These are phyloP conservation scores for Bromus sterilis DNA, from an alignment of 176 grass and related monocot genomes.

Conservation along the genomic window DNA sequence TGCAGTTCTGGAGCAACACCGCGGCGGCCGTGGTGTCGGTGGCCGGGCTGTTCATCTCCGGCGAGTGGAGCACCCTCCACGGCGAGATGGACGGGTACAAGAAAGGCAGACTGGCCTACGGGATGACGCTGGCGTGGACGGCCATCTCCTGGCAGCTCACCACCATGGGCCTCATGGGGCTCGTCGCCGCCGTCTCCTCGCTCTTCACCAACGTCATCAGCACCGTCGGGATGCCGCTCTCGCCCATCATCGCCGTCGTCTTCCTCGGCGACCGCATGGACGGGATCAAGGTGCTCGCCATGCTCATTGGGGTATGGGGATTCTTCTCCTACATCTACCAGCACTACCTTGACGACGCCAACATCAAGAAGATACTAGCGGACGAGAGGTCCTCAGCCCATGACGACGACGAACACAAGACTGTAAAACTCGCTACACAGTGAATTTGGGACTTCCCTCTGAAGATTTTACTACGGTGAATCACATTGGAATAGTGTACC, in stretches of 20 bases:
- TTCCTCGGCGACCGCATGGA: constrained; percentile 69
- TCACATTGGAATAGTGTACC: too few relatives aligned
- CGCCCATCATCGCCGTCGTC: constrained; percentile 59
- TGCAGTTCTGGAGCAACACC: constrained; percentile 51
- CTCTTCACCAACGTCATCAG: constrained; percentile 90
- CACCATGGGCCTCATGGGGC: constrained; percentile 53
- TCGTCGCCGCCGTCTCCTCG: constrained; percentile 61
- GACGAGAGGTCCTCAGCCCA: neutral
- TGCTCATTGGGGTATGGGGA: constrained; percentile 75
- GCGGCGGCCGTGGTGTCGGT: constrained; percentile 34
- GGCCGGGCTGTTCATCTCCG: constrained; percentile 48
- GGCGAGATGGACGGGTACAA: constrained; percentile 48
- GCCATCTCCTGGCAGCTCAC: constrained; percentile 58
- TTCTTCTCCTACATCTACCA: constrained; percentile 77
- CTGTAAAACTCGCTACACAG: neutral
- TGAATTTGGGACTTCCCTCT: too few relatives aligned
- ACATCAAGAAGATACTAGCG: constrained; percentile 9
- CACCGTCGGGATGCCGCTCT: constrained; percentile 45
- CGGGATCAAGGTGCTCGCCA: constrained; percentile 51
- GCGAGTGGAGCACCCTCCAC: constrained; percentile 38
- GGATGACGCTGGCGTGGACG: constrained; percentile 55
- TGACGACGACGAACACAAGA: neutral
- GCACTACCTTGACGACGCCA: constrained; percentile 51
- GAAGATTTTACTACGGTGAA: too few relatives aligned
- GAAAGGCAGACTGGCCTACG: constrained; percentile 51